A percentile compares a stretch with the other conserved stretches of the same genome.
These are phyloP conservation scores for Colletotrichum abscissum DNA, from an alignment of 2,329 filamentous ascomycete species.

Conservation along the genomic window DNA sequence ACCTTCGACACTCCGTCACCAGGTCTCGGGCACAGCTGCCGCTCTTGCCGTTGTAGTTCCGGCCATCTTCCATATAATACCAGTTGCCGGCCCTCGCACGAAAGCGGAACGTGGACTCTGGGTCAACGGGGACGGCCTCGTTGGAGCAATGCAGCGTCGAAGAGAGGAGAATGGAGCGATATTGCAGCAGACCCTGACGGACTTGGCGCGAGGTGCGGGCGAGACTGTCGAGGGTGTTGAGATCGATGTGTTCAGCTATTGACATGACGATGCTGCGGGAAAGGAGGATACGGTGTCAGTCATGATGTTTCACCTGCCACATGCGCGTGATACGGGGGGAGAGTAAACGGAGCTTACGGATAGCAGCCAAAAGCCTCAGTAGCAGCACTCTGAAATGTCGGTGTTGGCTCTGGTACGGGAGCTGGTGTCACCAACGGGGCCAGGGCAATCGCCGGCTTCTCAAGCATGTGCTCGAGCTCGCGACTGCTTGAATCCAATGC, in stretches of 20 bases:
- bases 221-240: constrained; percentile 87
- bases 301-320: not conserved
- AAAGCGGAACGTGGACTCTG: constrained; percentile 67
- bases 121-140: constrained; percentile 68
- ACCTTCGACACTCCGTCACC: constrained; percentile 85
- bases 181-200: constrained; percentile 81
- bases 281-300: constrained; percentile 1
- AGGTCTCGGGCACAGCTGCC: constrained; percentile 87
- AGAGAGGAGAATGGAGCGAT: constrained; percentile 77
- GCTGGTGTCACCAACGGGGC: not conserved
- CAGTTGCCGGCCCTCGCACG: constrained; percentile 68
- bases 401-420: constrained; percentile 14
- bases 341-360: constrained; percentile 43
- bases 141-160: constrained; percentile 85
- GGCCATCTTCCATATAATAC: constrained; percentile 68
- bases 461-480: constrained; percentile 1
- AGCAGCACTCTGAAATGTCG: constrained; percentile 39
- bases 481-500: constrained; percentile 18
- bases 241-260: constrained; percentile 82
- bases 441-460: constrained; percentile 8
- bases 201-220: constrained; percentile 85
- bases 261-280: constrained; percentile 77
- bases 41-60: constrained; percentile 73
- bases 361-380: constrained; percentile 49
- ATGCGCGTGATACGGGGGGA: not conserved